Evolutionary conservation across 306 rosid species (phyloP), one percentile per base, ranked within the genome.

Genomic region (Astragalus membranaceus): DNA sequence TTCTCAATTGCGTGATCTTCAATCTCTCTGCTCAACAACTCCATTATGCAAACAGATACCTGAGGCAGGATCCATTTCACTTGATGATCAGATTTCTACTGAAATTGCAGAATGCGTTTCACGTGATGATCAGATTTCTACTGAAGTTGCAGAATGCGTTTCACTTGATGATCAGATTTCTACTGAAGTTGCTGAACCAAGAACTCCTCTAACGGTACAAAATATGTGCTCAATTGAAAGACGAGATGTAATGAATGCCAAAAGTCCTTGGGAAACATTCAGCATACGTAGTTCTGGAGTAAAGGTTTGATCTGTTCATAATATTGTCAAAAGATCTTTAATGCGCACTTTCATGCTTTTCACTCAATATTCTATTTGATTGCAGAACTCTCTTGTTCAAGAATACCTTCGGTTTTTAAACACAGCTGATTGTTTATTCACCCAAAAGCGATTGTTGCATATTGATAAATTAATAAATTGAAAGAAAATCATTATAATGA

Each of bases 181-280:
- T 43, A 10, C 57, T 48, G 81, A 82, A 64, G 29, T 67, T 65
- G 29, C 1, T 57, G 97, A 90, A 76, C 90, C 94, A 36, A 85
- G 69, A 47, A 84, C 97, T 77, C 97, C 97, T 10, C 32, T 39
- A 8, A 61, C 3, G 36, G 84, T 78, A 73, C 81, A 58, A 10
- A 78, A 56, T 56, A 48, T 16, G 64, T 70, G 48, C 5, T 36
- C 14, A 50, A 68, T 47, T 39, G 85, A 80, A 61, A 76, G 59
- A n/a, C n/a, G n/a, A 75, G 88, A 81, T 44, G 71, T 42, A 51
- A 44, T 67, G 55, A 74, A 80, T 63, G 11, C 72, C 66, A 75
- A 69, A 52, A 90, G 89, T 78, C 98, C 98, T 20, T 94, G 96
- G 97, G 84, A 80, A 76, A 64, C 83, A 14, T 79, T 81, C 20